phyloP scores from a whole-genome alignment of 1,284 basidiomycete species.

The Cryptococcus wingfieldii region DNA sequence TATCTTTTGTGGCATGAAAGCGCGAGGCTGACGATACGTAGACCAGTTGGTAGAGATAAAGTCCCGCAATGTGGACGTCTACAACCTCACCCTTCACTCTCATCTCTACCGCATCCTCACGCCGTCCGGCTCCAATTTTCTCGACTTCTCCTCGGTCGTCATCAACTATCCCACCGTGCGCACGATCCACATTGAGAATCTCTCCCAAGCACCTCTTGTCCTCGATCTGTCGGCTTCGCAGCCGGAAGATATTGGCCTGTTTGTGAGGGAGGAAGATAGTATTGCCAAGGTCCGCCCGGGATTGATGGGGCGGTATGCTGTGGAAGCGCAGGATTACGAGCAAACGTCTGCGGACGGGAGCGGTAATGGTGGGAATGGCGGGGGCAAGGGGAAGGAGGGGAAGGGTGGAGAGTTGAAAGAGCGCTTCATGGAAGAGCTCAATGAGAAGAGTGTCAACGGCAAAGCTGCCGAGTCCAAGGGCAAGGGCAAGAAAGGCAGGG shows the following conservation, averaged over 20 bases:
- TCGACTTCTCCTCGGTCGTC: conserved; percentile 54
- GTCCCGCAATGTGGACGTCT: conserved; percentile 52
- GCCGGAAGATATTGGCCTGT: conserved; percentile 53
- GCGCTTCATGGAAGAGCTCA: conserved; percentile 53
- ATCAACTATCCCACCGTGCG: conserved; percentile 52
- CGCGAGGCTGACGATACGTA: conserved; percentile 3
- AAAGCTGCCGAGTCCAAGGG: conserved; percentile 1
- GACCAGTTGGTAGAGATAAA: conserved; percentile 52
- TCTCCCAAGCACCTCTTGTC: conserved; percentile 39
- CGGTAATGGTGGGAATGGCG: conserved; percentile 23
- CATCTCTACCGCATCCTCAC: conserved; percentile 55
- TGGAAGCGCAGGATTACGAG: not conserved
- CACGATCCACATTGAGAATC: conserved; percentile 52
- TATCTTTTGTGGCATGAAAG: not conserved
- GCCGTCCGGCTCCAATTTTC: conserved; percentile 52
- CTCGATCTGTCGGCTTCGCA: conserved; percentile 52
- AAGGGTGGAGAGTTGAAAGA: conserved; percentile 44
- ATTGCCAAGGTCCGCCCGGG: not conserved
- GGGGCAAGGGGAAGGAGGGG: conserved; percentile 9
- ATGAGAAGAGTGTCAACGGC: conserved; percentile 29
- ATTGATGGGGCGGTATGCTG: not conserved
- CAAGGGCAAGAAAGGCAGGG: conserved; percentile 19
- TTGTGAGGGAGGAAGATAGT: conserved; percentile 42
- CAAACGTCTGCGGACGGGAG: conserved; percentile 3
- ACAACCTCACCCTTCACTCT: conserved; percentile 54